A percentile compares a stretch with the other conserved stretches of the same genome.
These are phyloP conservation scores for Saccharomycopsis fermentans DNA, from an alignment of 805 yeast genomes.

Conservation along the genomic window DNA sequence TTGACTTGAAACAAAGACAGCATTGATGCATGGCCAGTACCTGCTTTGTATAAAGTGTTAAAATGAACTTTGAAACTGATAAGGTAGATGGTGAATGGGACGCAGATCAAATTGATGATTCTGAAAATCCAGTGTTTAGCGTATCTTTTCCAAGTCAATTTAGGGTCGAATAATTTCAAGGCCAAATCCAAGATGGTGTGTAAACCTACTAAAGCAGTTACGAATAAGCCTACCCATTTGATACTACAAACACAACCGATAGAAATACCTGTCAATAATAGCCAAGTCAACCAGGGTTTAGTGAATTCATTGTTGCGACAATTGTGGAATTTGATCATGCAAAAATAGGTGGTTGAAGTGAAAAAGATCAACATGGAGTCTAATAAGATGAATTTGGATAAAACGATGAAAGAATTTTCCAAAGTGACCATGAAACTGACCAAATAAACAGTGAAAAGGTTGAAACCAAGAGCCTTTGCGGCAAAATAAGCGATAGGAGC, in stretches of 20 bases:
- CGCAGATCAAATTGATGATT: constrained; percentile 49
- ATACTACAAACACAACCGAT: constrained; percentile 79
- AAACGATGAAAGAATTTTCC: constrained; percentile 59
- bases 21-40: constrained; percentile 90
- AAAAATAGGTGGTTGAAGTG: constrained; percentile 58
- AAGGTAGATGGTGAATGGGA: constrained; percentile 65
- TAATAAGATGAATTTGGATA: constrained; percentile 64
- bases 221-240: constrained; percentile 76
- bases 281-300: constrained; percentile 40
- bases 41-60: constrained; percentile 60
- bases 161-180: constrained; percentile 18
- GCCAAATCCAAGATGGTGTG: constrained; percentile 45
- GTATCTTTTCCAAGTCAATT: constrained; percentile 28
- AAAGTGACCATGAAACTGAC: constrained; percentile 53
- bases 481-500: constrained; percentile 67
- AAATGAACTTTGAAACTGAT: constrained; percentile 77
- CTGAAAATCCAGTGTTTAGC: constrained; percentile 64
- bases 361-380: constrained; percentile 72
- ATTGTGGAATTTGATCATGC: constrained; percentile 46
- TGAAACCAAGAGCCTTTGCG: constrained; percentile 47
- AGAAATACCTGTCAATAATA: constrained; percentile 50
- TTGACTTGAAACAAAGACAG: constrained; percentile 86
- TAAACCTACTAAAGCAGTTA: constrained; percentile 50
- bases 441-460: constrained; percentile 44
- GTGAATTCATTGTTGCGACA: constrained; percentile 31